Conservation (phyloP, 495 filamentous ascomycete genomes). For the Talaromyces liani region DNA sequence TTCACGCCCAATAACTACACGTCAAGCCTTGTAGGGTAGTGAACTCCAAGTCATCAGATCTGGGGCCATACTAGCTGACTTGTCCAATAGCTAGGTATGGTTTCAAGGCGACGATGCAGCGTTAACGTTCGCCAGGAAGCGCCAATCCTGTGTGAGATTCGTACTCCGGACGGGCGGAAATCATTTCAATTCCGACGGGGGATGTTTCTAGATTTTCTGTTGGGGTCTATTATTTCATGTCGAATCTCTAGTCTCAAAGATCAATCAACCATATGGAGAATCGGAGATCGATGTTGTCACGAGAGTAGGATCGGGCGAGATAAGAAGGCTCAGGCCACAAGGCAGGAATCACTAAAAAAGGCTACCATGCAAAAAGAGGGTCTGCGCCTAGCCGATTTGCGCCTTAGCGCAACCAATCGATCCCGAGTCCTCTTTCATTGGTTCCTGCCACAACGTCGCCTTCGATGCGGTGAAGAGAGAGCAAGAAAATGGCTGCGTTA, state of each 20-base stretch:
- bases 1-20: background rate
- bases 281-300: background rate
- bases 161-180: background rate
- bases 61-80: background rate
- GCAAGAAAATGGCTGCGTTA: background rate
- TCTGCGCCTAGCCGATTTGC: background rate
- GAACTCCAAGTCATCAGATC: background rate
- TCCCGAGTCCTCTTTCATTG: conserved; percentile 12
- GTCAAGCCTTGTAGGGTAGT: background rate
- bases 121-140: background rate
- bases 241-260: background rate
- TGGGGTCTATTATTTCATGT: background rate
- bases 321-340: background rate
- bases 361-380: background rate
- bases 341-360: conserved; percentile 1
- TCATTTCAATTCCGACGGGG: background rate
- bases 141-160: background rate
- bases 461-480: conserved; percentile 25
- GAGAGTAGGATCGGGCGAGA: background rate
- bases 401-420: background rate
- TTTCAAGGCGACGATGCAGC: background rate
- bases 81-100: background rate
- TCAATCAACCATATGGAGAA: background rate
- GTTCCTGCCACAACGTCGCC: conserved; percentile 16
- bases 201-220: background rate